phyloP scores from a whole-genome alignment of 2,329 filamentous ascomycete species.

The Zalaria sp. region DNA sequence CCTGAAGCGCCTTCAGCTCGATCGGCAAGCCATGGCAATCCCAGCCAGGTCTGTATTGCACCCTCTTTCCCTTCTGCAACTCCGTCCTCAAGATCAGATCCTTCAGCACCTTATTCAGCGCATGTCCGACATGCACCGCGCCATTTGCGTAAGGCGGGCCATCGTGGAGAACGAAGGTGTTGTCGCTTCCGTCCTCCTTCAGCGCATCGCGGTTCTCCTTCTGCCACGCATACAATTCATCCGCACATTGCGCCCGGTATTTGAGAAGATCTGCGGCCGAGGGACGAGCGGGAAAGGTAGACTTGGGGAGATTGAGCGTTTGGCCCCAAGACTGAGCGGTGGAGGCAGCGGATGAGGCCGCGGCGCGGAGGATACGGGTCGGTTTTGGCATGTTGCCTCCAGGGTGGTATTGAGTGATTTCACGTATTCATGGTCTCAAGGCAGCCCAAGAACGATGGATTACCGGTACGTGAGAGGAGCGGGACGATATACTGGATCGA shows the following conservation, averaged over 20 bases:
- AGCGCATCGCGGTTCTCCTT: slow-evolving; percentile 19
- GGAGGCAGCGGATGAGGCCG: neutral
- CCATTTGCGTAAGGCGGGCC: slow-evolving; percentile 96
- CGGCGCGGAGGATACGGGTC: slow-evolving; percentile 4
- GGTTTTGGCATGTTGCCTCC: slow-evolving; percentile 2
- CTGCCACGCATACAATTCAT: slow-evolving; percentile 88
- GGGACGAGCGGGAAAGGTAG: slow-evolving; percentile 33
- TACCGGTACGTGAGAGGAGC: neutral
- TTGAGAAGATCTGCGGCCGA: slow-evolving; percentile 27
- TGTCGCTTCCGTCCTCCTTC: slow-evolving; percentile 29
- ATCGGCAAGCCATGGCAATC: slow-evolving; percentile 97
- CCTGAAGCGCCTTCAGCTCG: slow-evolving; percentile 80
- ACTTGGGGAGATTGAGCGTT: slow-evolving; percentile 34
- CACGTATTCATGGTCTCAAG: neutral
- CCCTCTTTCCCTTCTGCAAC: slow-evolving; percentile 59
- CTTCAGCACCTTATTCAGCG: slow-evolving; percentile 93
- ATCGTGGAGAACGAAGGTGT: slow-evolving; percentile 76
- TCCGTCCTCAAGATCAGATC: slow-evolving; percentile 80
- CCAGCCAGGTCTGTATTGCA: slow-evolving; percentile 85
- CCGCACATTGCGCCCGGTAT: slow-evolving; percentile 65
- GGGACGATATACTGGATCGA: neutral
- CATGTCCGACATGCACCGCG: slow-evolving; percentile 79
- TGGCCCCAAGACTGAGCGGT: slow-evolving; percentile 20
- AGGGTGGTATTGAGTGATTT: neutral
- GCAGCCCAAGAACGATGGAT: neutral